Percentiles rank a stretch among this genome's conserved stretches.
These are phyloP conservation scores for Barnettozyma californica DNA, from an alignment of 805 yeast genomes.

Conservation along the genomic window DNA sequence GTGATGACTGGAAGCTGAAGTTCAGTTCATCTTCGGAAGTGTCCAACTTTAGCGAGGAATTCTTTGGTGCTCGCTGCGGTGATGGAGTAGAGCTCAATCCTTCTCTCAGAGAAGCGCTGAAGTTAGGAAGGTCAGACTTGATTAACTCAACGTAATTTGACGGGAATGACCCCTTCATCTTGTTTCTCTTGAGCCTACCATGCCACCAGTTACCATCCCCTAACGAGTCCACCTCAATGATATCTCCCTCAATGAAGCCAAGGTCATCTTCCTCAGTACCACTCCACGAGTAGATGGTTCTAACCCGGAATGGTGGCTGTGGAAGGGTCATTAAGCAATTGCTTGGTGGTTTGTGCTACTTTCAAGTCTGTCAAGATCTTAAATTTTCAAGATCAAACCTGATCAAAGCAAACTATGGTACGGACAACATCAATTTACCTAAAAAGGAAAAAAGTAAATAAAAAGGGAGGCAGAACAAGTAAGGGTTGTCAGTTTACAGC, in stretches of 20 bases:
- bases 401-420: slow-evolving; percentile 1
- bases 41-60: slow-evolving; percentile 1
- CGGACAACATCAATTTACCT: slow-evolving; percentile 6
- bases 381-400: neutral
- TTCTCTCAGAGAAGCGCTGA: slow-evolving; percentile 4
- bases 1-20: slow-evolving; percentile 26
- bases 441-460: slow-evolving; percentile 20
- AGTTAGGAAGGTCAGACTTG: slow-evolving; percentile 28
- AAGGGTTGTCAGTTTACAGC: neutral
- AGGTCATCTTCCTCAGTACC: slow-evolving; percentile 86
- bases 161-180: slow-evolving; percentile 82
- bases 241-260: slow-evolving; percentile 91
- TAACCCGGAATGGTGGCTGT: slow-evolving; percentile 63
- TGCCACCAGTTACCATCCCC: slow-evolving; percentile 94
- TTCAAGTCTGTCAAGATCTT: neutral
- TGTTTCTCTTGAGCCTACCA: slow-evolving; percentile 76
- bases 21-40: slow-evolving; percentile 17
- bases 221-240: slow-evolving; percentile 72
- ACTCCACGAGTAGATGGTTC: slow-evolving; percentile 89
- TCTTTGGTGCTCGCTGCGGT: neutral
- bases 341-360: neutral
- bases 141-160: slow-evolving; percentile 71
- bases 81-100: neutral
- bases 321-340: slow-evolving; percentile 24
- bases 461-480: neutral